Evolutionary conservation across 192 early-diverging fungal species (phyloP).

Genomic region (Gigaspora rosea): DNA sequence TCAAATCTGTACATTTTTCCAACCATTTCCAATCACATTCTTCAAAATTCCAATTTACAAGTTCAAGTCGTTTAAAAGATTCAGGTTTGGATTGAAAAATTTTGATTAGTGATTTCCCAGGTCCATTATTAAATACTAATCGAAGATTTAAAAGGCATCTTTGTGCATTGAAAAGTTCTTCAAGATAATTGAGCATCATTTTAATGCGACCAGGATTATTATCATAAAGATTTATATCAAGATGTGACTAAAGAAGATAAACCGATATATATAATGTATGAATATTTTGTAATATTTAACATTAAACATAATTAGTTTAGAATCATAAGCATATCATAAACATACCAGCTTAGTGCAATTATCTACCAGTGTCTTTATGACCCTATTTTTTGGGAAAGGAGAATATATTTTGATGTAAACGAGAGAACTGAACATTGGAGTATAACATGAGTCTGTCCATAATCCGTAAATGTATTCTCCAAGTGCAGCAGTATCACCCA

Average conservation of each 20-base stretch:
- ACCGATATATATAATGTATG: neutral
- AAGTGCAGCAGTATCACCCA: slow-evolving; percentile 9
- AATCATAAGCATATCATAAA: too few relatives aligned
- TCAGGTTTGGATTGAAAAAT: slow-evolving; percentile 18
- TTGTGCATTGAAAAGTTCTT: slow-evolving; percentile 12
- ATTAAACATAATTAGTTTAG: too few relatives aligned
- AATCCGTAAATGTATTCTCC: slow-evolving; percentile 1
- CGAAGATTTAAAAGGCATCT: slow-evolving; percentile 16
- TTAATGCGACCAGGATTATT: neutral
- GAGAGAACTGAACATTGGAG: slow-evolving; percentile 2
- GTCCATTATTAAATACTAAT: slow-evolving; percentile 18
- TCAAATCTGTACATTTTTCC: slow-evolving; percentile 12
- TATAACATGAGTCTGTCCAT: slow-evolving; percentile 11
- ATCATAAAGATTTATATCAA: slow-evolving; percentile 28
- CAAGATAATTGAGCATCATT: neutral
- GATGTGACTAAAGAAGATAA: slow-evolving; percentile 15
- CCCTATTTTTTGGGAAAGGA: slow-evolving; percentile 4
- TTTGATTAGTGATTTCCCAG: slow-evolving; percentile 12
- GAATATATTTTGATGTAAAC: too few relatives aligned
- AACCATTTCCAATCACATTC: slow-evolving; percentile 14
- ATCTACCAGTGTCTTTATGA: slow-evolving; percentile 21
- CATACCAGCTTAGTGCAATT: slow-evolving; percentile 26
- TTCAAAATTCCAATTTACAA: slow-evolving; percentile 30
- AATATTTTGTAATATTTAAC: too few relatives aligned
- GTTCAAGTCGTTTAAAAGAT: slow-evolving; percentile 25